These are phyloP conservation scores for Scytalidium sp. DNA, from an alignment of 2,329 filamentous ascomycete species.

Conservation along the genomic window DNA sequence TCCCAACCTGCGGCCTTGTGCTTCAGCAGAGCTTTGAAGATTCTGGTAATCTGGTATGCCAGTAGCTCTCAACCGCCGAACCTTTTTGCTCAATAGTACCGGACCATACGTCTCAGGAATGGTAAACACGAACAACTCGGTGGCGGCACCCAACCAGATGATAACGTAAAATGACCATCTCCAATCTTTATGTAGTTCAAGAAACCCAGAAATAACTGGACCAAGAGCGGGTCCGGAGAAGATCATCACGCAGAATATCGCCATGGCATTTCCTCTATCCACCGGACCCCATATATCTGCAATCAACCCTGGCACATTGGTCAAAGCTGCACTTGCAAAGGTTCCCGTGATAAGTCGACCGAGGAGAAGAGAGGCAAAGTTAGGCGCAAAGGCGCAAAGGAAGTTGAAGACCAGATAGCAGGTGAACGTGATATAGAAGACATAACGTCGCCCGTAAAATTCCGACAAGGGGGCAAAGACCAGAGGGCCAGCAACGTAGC, in stretches of 20 bases:
- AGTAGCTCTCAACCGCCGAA: slow-evolving; percentile 44
- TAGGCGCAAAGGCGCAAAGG: slow-evolving; percentile 52
- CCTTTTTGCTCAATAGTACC: slow-evolving; percentile 53
- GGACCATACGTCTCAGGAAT: slow-evolving; percentile 65
- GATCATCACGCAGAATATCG: slow-evolving; percentile 62
- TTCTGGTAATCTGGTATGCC: slow-evolving; percentile 50
- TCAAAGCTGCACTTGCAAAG: slow-evolving; percentile 54
- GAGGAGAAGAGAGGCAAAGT: slow-evolving; percentile 48
- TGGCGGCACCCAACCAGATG: slow-evolving; percentile 63
- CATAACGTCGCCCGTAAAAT: slow-evolving; percentile 53
- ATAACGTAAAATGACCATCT: slow-evolving; percentile 70
- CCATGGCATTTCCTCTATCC: slow-evolving; percentile 53
- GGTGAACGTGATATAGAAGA: slow-evolving; percentile 43
- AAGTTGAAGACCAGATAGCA: slow-evolving; percentile 51
- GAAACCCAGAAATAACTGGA: slow-evolving; percentile 63
- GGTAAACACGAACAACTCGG: slow-evolving; percentile 56
- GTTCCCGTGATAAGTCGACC: slow-evolving; percentile 53
- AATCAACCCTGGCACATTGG: slow-evolving; percentile 58
- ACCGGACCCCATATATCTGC: slow-evolving; percentile 60
- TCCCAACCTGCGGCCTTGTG: slow-evolving; percentile 37
- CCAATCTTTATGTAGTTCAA: slow-evolving; percentile 58
- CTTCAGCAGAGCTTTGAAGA: slow-evolving; percentile 47
- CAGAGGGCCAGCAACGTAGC: slow-evolving; percentile 52
- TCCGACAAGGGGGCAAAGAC: slow-evolving; percentile 63
- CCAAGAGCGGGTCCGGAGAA: slow-evolving; percentile 62